Percentiles rank a stretch among this genome's conserved stretches.
These are phyloP conservation scores for Pseudogymnoascus sp. DNA, from an alignment of 2,329 filamentous ascomycete species.

Conservation along the genomic window DNA sequence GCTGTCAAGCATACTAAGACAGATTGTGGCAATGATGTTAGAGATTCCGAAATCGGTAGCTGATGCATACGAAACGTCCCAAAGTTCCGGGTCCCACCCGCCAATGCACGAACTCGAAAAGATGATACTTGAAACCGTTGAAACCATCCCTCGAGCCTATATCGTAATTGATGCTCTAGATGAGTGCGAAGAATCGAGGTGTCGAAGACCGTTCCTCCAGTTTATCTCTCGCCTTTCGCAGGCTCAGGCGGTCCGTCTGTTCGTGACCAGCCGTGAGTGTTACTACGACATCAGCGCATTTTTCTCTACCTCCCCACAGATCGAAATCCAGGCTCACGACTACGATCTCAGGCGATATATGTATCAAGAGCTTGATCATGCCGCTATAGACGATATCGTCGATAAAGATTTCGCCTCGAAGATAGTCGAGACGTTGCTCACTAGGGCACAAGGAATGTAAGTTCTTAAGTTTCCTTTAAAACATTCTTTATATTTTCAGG, in stretches of 20 bases:
- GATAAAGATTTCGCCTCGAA: constrained; percentile 20
- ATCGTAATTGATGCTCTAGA: background rate
- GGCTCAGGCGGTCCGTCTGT: background rate
- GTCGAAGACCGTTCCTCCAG: background rate
- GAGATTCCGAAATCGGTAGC: constrained; percentile 19
- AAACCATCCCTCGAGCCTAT: background rate
- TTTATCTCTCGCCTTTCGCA: background rate
- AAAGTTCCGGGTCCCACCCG: constrained; percentile 6
- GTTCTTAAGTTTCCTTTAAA: background rate
- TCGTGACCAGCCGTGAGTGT: background rate
- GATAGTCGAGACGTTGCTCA: constrained; percentile 20
- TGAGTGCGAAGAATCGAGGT: background rate
- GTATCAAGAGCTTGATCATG: constrained; percentile 14
- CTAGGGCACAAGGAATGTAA: constrained; percentile 25
- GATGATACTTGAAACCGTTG: background rate
- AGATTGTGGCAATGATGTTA: constrained; percentile 16
- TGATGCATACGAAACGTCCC: constrained; percentile 21
- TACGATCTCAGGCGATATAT: constrained; percentile 22
- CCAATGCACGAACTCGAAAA: constrained; percentile 14
- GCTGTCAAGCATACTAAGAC: constrained; percentile 22
- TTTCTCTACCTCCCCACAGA: constrained; percentile 10
- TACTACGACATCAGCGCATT: background rate
- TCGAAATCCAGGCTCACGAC: constrained; percentile 11
- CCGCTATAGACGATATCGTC: constrained; percentile 18
- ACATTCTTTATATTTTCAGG: background rate